phyloP scores from a whole-genome alignment of 441 rosid genomes.

The Croton laevigatus region DNA sequence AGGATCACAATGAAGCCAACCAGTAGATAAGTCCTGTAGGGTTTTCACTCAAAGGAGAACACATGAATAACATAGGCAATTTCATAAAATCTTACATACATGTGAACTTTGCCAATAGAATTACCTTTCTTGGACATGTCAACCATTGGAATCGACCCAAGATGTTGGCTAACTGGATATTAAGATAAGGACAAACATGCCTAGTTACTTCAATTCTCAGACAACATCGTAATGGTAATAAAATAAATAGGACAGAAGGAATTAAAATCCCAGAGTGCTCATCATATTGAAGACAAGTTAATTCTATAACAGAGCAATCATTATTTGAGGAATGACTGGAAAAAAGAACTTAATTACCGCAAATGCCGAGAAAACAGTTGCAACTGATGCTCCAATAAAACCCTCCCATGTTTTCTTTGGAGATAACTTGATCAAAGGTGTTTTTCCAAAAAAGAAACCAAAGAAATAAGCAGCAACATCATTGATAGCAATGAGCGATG shows the following conservation, averaged over 20 bases:
- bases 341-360: conserved; percentile 39
- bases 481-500: conserved; percentile 73
- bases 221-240: background rate
- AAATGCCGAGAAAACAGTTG: conserved; percentile 82
- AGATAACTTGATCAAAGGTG: conserved; percentile 87
- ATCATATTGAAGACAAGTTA: background rate
- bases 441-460: conserved; percentile 93
- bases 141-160: conserved; percentile 83
- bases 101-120: conserved; percentile 5
- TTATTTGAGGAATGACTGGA: background rate
- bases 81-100: background rate
- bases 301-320: background rate
- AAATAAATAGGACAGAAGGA: background rate
- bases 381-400: conserved; percentile 78
- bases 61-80: background rate
- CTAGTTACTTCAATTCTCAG: background rate
- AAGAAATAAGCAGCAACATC: conserved; percentile 76
- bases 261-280: background rate
- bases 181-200: background rate
- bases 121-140: conserved; percentile 93
- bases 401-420: conserved; percentile 99
- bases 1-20: conserved; percentile 93
- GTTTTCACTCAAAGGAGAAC: conserved; percentile 5
- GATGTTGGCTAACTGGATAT: conserved; percentile 73
- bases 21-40: conserved; percentile 75